Percentiles rank a stretch among this genome's conserved stretches.
These are phyloP conservation scores for Tilletia setariae DNA, from an alignment of 1,284 basidiomycete species.

Conservation along the genomic window DNA sequence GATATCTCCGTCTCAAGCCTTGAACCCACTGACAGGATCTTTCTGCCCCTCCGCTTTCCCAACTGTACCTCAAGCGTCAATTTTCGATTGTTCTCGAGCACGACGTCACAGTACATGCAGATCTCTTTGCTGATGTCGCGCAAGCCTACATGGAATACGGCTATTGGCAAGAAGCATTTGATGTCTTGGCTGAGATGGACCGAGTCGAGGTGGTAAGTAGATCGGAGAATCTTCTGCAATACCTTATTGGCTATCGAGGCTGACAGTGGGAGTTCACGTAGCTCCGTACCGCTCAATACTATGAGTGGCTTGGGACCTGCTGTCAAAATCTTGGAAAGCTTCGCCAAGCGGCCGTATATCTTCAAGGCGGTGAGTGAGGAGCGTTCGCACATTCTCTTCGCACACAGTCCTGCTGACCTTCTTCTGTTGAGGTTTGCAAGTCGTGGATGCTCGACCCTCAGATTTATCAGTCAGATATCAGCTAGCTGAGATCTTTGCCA, in stretches of 20 bases:
- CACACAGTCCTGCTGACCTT: not conserved
- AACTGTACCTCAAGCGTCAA: constrained; percentile 64
- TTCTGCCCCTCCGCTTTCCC: not conserved
- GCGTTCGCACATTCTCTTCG: constrained; percentile 60
- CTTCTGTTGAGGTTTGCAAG: not conserved
- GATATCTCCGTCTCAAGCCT: not conserved
- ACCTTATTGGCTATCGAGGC: not conserved
- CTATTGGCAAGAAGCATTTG: constrained; percentile 71
- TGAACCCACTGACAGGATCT: no score
- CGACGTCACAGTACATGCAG: constrained; percentile 71
- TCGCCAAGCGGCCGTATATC: constrained; percentile 32
- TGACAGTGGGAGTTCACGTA: not conserved
- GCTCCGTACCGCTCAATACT: constrained; percentile 14
- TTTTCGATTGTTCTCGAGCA: constrained; percentile 68
- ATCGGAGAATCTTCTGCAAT: constrained; percentile 2
- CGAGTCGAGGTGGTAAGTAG: constrained; percentile 65
- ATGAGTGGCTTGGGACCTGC: constrained; percentile 35
- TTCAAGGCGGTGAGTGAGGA: constrained; percentile 65
- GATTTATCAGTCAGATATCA: constrained; percentile 22
- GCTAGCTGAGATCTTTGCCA: constrained; percentile 80
- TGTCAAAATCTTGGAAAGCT: constrained; percentile 37
- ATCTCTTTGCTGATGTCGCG: constrained; percentile 76
- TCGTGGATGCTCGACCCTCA: constrained; percentile 62
- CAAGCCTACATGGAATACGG: constrained; percentile 75
- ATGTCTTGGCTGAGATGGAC: constrained; percentile 72